Evolutionary conservation across 331 rosid species (phyloP).

Genomic region (Quercus lobata): DNA sequence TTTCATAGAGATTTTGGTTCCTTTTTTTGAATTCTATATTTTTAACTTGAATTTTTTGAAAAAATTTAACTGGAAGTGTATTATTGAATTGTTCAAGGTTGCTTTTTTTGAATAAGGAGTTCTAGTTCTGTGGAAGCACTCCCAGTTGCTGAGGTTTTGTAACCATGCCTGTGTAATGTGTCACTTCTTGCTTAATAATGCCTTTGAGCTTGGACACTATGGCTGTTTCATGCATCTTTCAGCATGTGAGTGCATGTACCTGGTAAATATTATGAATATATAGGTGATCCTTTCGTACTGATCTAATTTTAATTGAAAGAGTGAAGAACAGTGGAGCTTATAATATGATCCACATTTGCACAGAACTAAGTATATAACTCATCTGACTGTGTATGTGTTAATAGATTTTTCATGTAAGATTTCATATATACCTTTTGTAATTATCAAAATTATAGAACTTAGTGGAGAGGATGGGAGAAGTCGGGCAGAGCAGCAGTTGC

Average conservation of each 20-base stretch:
- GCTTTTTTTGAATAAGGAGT: neutral
- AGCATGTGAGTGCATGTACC: neutral
- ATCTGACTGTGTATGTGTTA: too few relatives aligned
- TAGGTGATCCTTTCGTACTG: neutral
- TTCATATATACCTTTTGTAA: slow-evolving; percentile 23
- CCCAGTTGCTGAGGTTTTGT: neutral
- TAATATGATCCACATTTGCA: neutral
- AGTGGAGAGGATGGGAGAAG: slow-evolving; percentile 99
- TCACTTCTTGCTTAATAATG: neutral
- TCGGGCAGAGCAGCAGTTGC: slow-evolving; percentile 84
- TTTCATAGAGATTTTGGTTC: neutral
- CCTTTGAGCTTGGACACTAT: too few relatives aligned
- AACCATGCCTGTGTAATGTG: neutral
- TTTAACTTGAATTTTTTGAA: neutral
- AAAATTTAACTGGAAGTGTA: neutral
- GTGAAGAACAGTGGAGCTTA: too few relatives aligned
- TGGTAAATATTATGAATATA: neutral
- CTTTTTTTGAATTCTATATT: neutral
- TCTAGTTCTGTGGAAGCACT: neutral
- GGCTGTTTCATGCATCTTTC: too few relatives aligned
- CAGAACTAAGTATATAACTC: neutral
- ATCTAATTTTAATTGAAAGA: neutral
- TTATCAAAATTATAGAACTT: slow-evolving; percentile 26
- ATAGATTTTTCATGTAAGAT: neutral
- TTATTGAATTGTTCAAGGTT: neutral